These are phyloP conservation scores for Backusella parvicylindrica DNA, from an alignment of 192 early-diverging fungal species.

Conservation along the genomic window DNA sequence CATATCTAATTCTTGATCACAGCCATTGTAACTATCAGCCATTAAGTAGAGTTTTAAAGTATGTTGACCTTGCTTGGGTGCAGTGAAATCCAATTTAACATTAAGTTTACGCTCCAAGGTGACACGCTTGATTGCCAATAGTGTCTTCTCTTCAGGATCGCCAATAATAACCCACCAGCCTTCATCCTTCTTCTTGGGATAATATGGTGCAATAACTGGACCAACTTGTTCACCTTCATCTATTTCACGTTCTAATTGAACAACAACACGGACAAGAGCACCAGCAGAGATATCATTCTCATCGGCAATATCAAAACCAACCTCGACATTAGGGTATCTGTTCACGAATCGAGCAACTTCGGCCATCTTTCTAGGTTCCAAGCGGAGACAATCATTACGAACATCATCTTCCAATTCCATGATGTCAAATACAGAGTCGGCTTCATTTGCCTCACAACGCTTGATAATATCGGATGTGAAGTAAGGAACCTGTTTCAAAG, in stretches of 20 bases:
- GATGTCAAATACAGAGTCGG: slow-evolving; percentile 89
- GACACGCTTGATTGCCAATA: slow-evolving; percentile 90
- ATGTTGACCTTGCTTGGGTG: slow-evolving; percentile 55
- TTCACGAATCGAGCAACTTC: slow-evolving; percentile 88
- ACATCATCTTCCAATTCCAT: slow-evolving; percentile 92
- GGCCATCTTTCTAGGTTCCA: slow-evolving; percentile 62
- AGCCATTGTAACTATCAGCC: slow-evolving; percentile 92
- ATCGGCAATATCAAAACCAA: slow-evolving; percentile 65
- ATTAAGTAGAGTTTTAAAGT: slow-evolving; percentile 83
- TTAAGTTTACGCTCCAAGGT: slow-evolving; percentile 54
- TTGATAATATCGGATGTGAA: slow-evolving; percentile 70
- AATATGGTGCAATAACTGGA: slow-evolving; percentile 90
- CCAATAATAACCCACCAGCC: slow-evolving; percentile 98
- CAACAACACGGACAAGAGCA: slow-evolving; percentile 58
- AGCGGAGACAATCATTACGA: slow-evolving; percentile 58
- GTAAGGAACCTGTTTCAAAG: slow-evolving; percentile 90
- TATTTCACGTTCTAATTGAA: slow-evolving; percentile 84
- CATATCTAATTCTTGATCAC: slow-evolving; percentile 92
- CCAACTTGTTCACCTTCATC: slow-evolving; percentile 66
- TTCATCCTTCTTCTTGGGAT: slow-evolving; percentile 86
- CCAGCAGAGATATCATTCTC: slow-evolving; percentile 62
- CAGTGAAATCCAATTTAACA: slow-evolving; percentile 79
- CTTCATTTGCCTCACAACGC: slow-evolving; percentile 62
- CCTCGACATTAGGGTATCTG: slow-evolving; percentile 90
- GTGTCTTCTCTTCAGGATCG: slow-evolving; percentile 67